A percentile compares a stretch with the other conserved stretches of the same genome.
Evolutionary conservation across 306 rosid genomes (phyloP).

Genomic region (Acacia acuminata): DNA sequence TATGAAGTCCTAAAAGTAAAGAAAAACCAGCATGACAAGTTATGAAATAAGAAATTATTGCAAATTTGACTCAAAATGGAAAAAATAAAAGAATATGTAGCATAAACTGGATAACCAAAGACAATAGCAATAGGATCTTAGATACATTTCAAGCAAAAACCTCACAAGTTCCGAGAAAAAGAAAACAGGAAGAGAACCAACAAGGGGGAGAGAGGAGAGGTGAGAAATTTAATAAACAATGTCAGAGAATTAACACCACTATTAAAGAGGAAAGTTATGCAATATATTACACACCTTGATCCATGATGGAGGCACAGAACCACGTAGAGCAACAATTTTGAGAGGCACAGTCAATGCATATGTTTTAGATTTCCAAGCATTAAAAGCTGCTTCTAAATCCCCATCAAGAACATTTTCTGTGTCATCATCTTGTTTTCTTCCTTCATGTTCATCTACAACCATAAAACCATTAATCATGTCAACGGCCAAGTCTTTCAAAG

Average conservation of each 20-base stretch:
- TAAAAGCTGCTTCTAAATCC: slow-evolving; percentile 63
- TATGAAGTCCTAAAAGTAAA: slow-evolving; percentile 69
- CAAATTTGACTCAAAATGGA: not conserved
- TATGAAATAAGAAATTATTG: not conserved
- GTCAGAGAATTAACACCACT: not conserved
- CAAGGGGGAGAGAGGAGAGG: not conserved
- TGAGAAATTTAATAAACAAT: not conserved
- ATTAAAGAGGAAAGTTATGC: slow-evolving; percentile 3
- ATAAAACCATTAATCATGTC: slow-evolving; percentile 15
- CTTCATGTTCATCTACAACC: slow-evolving; percentile 46
- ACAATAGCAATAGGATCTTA: not conserved
- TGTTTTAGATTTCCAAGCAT: slow-evolving; percentile 77
- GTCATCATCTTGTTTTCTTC: slow-evolving; percentile 19
- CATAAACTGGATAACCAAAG: slow-evolving; percentile 4
- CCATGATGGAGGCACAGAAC: slow-evolving; percentile 97
- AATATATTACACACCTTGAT: slow-evolving; percentile 57
- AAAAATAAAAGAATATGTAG: slow-evolving; percentile 8
- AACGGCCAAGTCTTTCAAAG: not conserved
- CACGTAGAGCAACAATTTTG: slow-evolving; percentile 73
- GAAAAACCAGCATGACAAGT: slow-evolving; percentile 18
- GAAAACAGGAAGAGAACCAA: not conserved
- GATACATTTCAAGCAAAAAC: slow-evolving; percentile 16
- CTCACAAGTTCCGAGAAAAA: not conserved
- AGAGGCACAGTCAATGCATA: slow-evolving; percentile 89
- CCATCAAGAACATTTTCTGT: slow-evolving; percentile 41